Conservation (phyloP, 192 early-diverging fungal genomes). For the Coemansia sp. region DNA sequence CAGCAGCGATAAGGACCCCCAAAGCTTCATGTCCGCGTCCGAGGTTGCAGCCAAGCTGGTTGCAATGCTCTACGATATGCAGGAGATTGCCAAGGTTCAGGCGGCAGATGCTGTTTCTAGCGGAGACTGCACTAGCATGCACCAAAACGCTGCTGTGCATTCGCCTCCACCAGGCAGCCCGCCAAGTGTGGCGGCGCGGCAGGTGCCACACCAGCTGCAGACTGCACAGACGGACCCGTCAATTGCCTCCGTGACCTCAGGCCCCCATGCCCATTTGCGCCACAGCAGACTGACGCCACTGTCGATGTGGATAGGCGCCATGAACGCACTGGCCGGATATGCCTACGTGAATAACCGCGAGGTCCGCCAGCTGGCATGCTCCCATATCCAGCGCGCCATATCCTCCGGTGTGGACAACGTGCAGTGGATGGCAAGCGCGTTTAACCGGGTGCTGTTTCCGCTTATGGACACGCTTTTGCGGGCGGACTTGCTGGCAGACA, state of each 20-base stretch:
- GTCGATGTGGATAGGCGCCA: slow-evolving; percentile 48
- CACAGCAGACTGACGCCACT: slow-evolving; percentile 29
- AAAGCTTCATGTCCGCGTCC: slow-evolving; percentile 20
- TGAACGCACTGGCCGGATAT: slow-evolving; percentile 25
- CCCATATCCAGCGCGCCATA: slow-evolving; percentile 76
- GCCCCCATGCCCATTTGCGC: slow-evolving; percentile 31
- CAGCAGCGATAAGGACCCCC: not conserved
- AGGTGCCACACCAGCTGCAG: slow-evolving; percentile 7
- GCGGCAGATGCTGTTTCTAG: not conserved
- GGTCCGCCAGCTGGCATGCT: slow-evolving; percentile 76
- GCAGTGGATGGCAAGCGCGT: slow-evolving; percentile 61
- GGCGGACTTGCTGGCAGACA: slow-evolving; percentile 64
- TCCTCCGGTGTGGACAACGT: slow-evolving; percentile 52
- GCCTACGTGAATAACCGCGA: slow-evolving; percentile 58
- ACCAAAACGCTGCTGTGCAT: slow-evolving; percentile 2
- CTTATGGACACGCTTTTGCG: slow-evolving; percentile 80
- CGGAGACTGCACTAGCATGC: not conserved
- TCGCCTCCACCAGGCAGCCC: slow-evolving; percentile 14
- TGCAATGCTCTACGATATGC: slow-evolving; percentile 33
- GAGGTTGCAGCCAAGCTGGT: slow-evolving; percentile 37
- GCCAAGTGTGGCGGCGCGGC: slow-evolving; percentile 10
- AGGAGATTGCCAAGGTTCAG: slow-evolving; percentile 29
- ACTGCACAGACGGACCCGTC: slow-evolving; percentile 30
- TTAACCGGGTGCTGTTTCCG: slow-evolving; percentile 87
- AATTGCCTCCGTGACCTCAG: slow-evolving; percentile 30